Evolutionary conservation across 106 monocot species (phyloP).

Genomic region (Dendrobium chrysotoxum): DNA sequence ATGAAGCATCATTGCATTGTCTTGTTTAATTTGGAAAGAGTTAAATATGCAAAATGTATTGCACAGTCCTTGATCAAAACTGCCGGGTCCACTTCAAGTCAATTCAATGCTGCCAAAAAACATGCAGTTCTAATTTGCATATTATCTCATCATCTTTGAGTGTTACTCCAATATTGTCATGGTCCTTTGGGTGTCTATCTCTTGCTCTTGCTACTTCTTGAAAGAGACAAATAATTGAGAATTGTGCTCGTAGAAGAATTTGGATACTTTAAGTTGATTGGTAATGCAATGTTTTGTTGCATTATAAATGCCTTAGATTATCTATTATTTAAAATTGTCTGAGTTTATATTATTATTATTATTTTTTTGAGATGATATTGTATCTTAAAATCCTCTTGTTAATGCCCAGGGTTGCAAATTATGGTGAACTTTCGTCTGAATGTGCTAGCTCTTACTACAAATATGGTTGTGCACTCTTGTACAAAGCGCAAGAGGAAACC

Average conservation of each 20-base stretch:
- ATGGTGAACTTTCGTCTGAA: slow-evolving; percentile 85
- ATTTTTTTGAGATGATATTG: background rate
- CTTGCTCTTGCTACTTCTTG: background rate
- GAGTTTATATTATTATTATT: background rate
- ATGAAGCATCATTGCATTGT: no score
- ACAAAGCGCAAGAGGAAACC: slow-evolving; percentile 88
- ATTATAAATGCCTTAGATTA: background rate
- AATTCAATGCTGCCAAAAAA: background rate
- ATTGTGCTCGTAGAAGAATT: background rate
- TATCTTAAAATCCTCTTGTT: background rate
- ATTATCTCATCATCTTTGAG: background rate
- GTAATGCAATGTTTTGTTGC: background rate
- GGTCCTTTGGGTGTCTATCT: background rate
- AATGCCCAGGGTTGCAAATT: slow-evolving; percentile 45
- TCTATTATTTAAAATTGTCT: background rate
- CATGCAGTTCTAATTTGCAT: background rate
- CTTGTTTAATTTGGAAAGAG: no score
- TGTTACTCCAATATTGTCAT: background rate
- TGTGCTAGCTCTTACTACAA: slow-evolving; percentile 83
- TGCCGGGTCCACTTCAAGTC: no score
- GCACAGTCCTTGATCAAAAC: no score
- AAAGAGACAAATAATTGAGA: background rate
- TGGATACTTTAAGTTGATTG: background rate
- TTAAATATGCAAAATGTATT: no score
- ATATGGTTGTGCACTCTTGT: slow-evolving; percentile 81